These are phyloP conservation scores for Iris pallida DNA, from an alignment of 116 monocot genomes.

Conservation along the genomic window DNA sequence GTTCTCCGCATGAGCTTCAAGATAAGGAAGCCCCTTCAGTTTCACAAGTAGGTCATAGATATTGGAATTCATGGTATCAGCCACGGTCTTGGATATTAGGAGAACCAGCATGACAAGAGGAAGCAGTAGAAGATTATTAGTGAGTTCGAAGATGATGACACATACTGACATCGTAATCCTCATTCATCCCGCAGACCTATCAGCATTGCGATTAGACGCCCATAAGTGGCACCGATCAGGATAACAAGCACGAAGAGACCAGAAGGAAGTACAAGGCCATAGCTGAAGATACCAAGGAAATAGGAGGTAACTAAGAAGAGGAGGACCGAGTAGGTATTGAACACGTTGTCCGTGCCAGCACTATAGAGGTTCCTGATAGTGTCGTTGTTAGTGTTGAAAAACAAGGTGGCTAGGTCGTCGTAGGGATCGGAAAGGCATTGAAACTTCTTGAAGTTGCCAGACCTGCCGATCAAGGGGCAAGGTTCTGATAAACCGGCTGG, in stretches of 20 bases:
- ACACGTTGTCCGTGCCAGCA: conserved; percentile 67
- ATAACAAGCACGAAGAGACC: conserved; percentile 92
- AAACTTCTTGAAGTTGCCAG: conserved; percentile 80
- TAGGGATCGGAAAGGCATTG: conserved; percentile 72
- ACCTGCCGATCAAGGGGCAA: conserved; percentile 71
- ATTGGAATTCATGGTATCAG: conserved; percentile 64
- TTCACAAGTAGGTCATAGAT: conserved; percentile 75
- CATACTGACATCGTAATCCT: conserved; percentile 85
- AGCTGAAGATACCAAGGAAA: conserved; percentile 85
- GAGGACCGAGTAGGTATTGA: conserved; percentile 55
- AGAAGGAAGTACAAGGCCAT: conserved; percentile 70
- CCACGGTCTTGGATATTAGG: conserved; percentile 85
- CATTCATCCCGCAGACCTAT: conserved; percentile 79
- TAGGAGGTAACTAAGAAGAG: conserved; percentile 72
- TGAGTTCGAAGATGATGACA: conserved; percentile 76
- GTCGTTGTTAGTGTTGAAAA: conserved; percentile 89
- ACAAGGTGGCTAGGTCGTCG: conserved; percentile 88
- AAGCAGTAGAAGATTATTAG: conserved; percentile 80
- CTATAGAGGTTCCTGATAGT: conserved; percentile 73
- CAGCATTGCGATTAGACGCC: conserved; percentile 72
- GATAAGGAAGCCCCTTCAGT: conserved; percentile 83
- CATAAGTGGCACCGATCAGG: conserved; percentile 83
- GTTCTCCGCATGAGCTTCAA: conserved; percentile 73
- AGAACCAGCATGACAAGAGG: conserved; percentile 92
- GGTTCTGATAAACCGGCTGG: conserved; percentile 34